phyloP scores from a whole-genome alignment of 2,329 filamentous ascomycete species.

The Curvularia lunata region DNA sequence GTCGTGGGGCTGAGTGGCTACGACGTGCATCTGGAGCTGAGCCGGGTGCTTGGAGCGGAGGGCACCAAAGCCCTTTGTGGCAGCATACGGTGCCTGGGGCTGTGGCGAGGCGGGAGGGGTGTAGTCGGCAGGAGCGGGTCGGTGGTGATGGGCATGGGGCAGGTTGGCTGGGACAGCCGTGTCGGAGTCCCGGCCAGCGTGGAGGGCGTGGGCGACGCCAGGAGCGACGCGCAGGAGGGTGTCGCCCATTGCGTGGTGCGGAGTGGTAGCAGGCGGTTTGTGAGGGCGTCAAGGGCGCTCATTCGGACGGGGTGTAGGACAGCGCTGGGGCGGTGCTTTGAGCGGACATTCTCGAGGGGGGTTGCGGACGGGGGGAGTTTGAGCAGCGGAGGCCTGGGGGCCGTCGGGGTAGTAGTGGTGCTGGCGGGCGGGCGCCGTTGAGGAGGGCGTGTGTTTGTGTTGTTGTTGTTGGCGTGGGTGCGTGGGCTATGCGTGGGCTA shows the following conservation, averaged over 20 bases:
- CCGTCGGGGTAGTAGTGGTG: slow-evolving; percentile 4
- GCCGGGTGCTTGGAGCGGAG: slow-evolving; percentile 32
- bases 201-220: slow-evolving; percentile 17
- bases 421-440: neutral
- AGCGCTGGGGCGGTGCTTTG: slow-evolving; percentile 29
- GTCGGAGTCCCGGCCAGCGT: slow-evolving; percentile 16
- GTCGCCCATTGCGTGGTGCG: slow-evolving; percentile 39
- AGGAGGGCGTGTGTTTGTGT: neutral
- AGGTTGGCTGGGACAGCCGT: slow-evolving; percentile 21
- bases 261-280: slow-evolving; percentile 15
- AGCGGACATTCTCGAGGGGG: slow-evolving; percentile 37
- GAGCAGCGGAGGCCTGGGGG: neutral
- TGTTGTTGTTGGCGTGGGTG: neutral
- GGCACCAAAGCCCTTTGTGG: slow-evolving; percentile 32
- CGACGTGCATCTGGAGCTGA: slow-evolving; percentile 41
- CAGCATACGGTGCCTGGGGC: slow-evolving; percentile 25
- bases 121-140: slow-evolving; percentile 34
- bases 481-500: slow-evolving; percentile 2
- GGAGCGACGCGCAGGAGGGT: slow-evolving; percentile 28
- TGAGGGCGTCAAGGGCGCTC: slow-evolving; percentile 26
- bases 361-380: too few species aligned
- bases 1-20: slow-evolving; percentile 33
- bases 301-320: slow-evolving; percentile 37
- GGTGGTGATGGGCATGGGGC: slow-evolving; percentile 32
- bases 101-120: slow-evolving; percentile 45